Evolutionary conservation across 768 basidiomycete genomes (phyloP).

Genomic region (Russula compacta): DNA sequence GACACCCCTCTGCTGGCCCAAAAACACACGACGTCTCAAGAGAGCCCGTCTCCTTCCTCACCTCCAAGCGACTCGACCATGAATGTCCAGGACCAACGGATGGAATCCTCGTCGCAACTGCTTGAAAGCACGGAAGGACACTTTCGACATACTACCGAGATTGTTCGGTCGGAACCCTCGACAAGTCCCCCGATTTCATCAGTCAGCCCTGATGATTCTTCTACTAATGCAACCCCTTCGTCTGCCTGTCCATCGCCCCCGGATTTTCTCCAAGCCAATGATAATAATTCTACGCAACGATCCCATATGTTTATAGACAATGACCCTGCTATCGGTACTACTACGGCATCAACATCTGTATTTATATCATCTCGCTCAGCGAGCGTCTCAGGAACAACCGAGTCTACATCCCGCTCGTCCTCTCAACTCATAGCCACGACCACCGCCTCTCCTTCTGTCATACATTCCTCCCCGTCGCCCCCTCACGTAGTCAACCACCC

Average conservation of each 20-base stretch:
- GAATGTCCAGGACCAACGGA: not conserved
- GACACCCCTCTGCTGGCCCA: not conserved
- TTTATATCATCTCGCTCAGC: not conserved
- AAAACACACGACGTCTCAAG: not conserved
- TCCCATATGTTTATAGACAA: conserved; percentile 2
- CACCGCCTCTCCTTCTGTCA: conserved; percentile 14
- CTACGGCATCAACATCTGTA: conserved; percentile 10
- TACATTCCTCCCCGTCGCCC: not conserved
- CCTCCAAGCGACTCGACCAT: not conserved
- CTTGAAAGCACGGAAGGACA: not conserved
- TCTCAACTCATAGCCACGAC: not conserved
- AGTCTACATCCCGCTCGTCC: not conserved
- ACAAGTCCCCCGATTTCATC: not conserved
- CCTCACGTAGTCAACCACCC: not conserved
- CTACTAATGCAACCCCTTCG: not conserved
- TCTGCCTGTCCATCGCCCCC: not conserved
- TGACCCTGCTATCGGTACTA: not conserved
- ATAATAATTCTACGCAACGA: not conserved
- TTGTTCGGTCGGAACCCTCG: not conserved
- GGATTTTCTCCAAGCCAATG: not conserved
- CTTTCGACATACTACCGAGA: conserved; percentile 15
- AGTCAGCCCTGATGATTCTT: not conserved
- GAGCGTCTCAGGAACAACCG: not conserved
- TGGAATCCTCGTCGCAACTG: not conserved
- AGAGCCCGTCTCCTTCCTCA: not conserved